A percentile compares a stretch with the other conserved stretches of the same genome.
Evolutionary conservation across 441 rosid species (phyloP).

Genomic region (Brassica hybrid): DNA sequence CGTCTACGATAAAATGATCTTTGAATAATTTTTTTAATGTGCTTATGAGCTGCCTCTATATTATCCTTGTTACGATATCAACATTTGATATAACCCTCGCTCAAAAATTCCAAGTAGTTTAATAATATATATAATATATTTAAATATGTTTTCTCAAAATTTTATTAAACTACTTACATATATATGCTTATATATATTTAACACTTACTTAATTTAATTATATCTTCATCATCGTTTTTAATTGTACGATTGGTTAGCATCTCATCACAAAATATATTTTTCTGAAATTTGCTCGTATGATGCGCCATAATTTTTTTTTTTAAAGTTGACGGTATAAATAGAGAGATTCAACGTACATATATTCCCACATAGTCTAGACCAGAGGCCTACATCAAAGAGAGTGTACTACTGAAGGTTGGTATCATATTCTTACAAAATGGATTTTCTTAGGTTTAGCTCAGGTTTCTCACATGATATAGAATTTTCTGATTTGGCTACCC

Average conservation of each 20-base stretch:
- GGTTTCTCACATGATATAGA: neutral
- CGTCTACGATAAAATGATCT: neutral
- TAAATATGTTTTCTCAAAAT: neutral
- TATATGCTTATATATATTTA: neutral
- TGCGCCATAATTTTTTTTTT: neutral
- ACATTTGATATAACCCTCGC: neutral
- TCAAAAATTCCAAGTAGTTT: constrained; percentile 1
- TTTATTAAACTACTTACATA: neutral
- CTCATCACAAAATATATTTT: neutral
- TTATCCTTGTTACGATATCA: neutral
- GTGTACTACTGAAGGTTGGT: neutral
- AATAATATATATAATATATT: neutral
- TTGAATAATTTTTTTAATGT: neutral
- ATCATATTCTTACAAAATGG: neutral
- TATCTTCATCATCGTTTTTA: neutral
- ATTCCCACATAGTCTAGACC: neutral
- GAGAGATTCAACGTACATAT: neutral
- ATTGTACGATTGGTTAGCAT: neutral
- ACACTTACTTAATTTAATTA: neutral
- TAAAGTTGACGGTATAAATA: no score
- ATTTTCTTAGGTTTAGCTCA: neutral
- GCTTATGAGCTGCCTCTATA: neutral
- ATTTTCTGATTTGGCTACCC: neutral
- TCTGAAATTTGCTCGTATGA: neutral
- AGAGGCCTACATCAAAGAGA: neutral